Conservation (phyloP, 768 basidiomycete species). For the Suillus brevipes region DNA sequence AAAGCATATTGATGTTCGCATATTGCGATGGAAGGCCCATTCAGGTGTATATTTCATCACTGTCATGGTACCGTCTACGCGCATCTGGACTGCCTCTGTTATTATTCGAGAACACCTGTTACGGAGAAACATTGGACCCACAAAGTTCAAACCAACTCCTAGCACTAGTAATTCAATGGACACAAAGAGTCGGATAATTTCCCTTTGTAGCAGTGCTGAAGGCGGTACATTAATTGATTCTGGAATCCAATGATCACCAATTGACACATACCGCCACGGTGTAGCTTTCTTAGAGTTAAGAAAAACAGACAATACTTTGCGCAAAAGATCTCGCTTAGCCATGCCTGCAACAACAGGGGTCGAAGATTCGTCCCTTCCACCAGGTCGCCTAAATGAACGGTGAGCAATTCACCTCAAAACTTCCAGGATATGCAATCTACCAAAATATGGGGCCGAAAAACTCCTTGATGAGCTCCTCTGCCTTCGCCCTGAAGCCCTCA, state of each 20-base stretch:
- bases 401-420: neutral
- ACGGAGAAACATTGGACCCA: neutral
- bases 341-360: constrained; percentile 67
- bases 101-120: neutral
- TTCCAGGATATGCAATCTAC: constrained; percentile 45
- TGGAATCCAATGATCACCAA: neutral
- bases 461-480: constrained; percentile 89
- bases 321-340: constrained; percentile 78
- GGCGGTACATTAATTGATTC: neutral
- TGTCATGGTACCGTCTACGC: neutral
- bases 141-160: neutral
- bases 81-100: neutral
- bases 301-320: constrained; percentile 71
- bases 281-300: neutral
- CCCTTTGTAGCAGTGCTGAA: neutral
- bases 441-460: constrained; percentile 88
- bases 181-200: neutral
- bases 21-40: neutral
- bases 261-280: neutral
- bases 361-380: constrained; percentile 63
- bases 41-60: neutral
- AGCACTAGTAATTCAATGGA: neutral
- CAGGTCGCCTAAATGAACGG: constrained; percentile 57
- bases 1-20: neutral
- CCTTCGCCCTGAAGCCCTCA: constrained; percentile 85